phyloP scores from a whole-genome alignment of 2,329 filamentous ascomycete genomes.

The Neocatenulostroma microsporum region DNA sequence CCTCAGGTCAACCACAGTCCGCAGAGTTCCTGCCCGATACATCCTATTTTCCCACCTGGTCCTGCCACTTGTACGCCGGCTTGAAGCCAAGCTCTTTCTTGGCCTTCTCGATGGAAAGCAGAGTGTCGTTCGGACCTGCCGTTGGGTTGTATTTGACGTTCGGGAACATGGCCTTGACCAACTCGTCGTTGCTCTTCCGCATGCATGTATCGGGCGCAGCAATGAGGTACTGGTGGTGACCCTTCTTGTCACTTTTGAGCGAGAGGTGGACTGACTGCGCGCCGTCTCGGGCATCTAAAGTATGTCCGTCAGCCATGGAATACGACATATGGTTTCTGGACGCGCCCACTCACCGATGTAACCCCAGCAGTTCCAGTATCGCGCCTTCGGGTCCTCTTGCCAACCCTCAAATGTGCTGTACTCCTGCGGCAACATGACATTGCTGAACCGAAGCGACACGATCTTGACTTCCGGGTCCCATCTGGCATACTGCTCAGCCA shows the following conservation, averaged over 20 bases:
- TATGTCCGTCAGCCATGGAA: not conserved
- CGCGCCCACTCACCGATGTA: conserved; percentile 12
- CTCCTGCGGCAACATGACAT: conserved; percentile 19
- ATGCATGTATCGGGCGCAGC: conserved; percentile 19
- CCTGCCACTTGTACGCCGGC: conserved; percentile 19
- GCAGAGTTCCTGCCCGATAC: no score
- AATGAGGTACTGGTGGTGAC: conserved; percentile 18
- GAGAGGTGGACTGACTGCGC: conserved; percentile 16
- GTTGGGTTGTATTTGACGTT: conserved; percentile 17
- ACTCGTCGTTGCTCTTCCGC: conserved; percentile 17
- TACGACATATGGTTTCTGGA: no score
- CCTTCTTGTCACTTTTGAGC: conserved; percentile 13
- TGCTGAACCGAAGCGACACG: conserved; percentile 18
- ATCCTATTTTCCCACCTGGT: conserved; percentile 13
- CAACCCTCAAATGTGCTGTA: conserved; percentile 16
- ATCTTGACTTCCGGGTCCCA: conserved; percentile 19
- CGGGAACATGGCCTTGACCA: conserved; percentile 17
- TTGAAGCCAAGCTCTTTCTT: conserved; percentile 19
- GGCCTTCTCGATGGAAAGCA: conserved; percentile 19
- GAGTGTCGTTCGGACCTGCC: conserved; percentile 12
- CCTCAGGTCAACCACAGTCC: no score
- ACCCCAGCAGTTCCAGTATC: conserved; percentile 22
- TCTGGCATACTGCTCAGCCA: conserved; percentile 17
- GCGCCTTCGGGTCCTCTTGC: conserved; percentile 17
- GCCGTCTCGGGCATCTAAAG: conserved; percentile 14